A percentile compares a stretch with the other conserved stretches of the same genome.
Evolutionary conservation across 176 grass and related monocot species (phyloP).

Genomic region (Stipa capillata): DNA sequence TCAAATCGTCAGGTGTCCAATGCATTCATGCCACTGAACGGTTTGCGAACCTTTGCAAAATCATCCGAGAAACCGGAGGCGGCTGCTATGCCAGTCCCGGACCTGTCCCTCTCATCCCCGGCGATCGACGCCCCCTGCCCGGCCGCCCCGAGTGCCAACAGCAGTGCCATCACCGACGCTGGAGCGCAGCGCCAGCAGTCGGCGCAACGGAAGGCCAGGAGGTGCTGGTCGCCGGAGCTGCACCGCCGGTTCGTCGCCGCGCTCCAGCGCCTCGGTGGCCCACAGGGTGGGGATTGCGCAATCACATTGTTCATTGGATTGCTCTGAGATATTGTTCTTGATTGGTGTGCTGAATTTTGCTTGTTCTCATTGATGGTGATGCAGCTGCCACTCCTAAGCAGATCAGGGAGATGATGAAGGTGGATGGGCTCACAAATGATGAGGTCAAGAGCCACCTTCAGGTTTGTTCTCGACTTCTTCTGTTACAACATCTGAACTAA

Average conservation of each 20-base stretch:
- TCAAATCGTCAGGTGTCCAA: constrained; percentile 10
- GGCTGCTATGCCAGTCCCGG: constrained; percentile 14
- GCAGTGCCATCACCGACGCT: constrained; percentile 14
- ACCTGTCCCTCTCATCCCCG: constrained; percentile 42
- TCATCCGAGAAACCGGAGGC: neutral
- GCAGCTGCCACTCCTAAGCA: constrained; percentile 88
- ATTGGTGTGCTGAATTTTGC: neutral
- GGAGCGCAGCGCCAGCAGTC: constrained; percentile 13
- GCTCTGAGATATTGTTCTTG: neutral
- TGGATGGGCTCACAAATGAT: constrained; percentile 85
- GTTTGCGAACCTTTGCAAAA: neutral
- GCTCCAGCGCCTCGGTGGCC: constrained; percentile 65
- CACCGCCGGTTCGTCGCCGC: constrained; percentile 75
- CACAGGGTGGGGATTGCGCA: constrained; percentile 36
- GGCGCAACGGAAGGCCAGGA: constrained; percentile 58
- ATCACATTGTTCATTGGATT: neutral
- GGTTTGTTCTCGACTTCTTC: constrained; percentile 20
- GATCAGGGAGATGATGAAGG: constrained; percentile 91
- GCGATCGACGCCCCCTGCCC: constrained; percentile 4
- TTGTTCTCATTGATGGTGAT: neutral
- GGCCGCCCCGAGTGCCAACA: constrained; percentile 17
- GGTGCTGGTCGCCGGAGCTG: constrained; percentile 90
- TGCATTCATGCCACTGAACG: constrained; percentile 6
- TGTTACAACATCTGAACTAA: neutral
- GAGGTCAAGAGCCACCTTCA: constrained; percentile 97